phyloP scores from a whole-genome alignment of 192 early-diverging fungal genomes.

The Funneliformis geosporum region DNA sequence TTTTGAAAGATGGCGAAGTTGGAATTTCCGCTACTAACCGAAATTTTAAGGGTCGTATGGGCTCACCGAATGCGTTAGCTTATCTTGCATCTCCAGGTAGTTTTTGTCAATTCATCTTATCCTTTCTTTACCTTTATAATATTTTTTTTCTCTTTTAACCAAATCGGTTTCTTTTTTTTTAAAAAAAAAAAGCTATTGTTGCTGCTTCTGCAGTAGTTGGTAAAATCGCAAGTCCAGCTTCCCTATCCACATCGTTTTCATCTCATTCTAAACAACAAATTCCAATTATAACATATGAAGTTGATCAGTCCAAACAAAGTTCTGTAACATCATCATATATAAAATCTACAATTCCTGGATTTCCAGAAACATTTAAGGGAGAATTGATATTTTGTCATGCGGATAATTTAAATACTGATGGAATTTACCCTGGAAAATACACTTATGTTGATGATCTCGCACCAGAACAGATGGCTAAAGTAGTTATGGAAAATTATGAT shows the following conservation, averaged over 20 bases:
- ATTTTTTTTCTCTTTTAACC: neutral
- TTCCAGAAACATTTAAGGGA: constrained; percentile 73
- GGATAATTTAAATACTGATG: constrained; percentile 99
- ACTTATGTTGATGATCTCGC: constrained; percentile 96
- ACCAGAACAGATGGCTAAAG: constrained; percentile 85
- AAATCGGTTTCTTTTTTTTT: neutral
- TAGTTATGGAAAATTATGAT: constrained; percentile 99
- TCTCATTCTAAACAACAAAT: constrained; percentile 30
- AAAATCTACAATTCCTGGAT: constrained; percentile 62
- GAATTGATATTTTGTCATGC: constrained; percentile 86
- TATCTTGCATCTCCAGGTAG: constrained; percentile 89
- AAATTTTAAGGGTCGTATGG: constrained; percentile 99
- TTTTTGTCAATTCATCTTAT: neutral
- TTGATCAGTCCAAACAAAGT: constrained; percentile 26
- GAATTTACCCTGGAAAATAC: constrained; percentile 98
- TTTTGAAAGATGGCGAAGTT: constrained; percentile 94
- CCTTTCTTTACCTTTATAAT: neutral
- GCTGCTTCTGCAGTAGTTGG: constrained; percentile 91
- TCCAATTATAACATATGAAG: constrained; percentile 30
- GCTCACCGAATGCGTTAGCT: constrained; percentile 85
- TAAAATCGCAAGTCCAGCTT: constrained; percentile 60
- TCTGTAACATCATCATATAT: constrained; percentile 33
- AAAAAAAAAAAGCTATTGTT: constrained; percentile 70
- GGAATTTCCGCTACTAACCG: constrained; percentile 99
- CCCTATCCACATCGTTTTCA: neutral